Conservation (phyloP, 345 rosid genomes). For the Syzygium aromaticum region DNA sequence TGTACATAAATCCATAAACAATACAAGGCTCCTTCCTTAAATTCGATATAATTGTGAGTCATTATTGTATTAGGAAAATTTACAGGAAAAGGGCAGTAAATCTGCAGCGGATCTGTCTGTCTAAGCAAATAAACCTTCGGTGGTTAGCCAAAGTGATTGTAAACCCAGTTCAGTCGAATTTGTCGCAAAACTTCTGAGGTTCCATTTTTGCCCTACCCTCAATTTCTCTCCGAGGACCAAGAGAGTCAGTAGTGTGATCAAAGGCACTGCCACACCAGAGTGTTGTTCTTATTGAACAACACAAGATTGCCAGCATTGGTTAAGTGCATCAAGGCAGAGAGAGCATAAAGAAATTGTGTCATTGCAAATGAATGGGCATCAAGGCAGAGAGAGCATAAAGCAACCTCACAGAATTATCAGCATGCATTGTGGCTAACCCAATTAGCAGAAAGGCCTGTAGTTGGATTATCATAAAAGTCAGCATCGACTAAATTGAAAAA, state of each 20-base stretch:
- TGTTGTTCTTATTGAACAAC: not conserved
- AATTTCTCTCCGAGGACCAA: conserved; percentile 9
- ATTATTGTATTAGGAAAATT: not conserved
- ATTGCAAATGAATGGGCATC: not conserved
- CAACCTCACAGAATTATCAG: not conserved
- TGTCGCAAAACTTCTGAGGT: not conserved
- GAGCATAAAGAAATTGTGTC: not conserved
- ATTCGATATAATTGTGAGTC: not conserved
- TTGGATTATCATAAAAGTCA: not conserved
- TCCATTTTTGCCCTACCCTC: not conserved
- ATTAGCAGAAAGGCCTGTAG: not conserved
- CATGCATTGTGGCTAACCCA: not conserved
- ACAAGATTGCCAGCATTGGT: not conserved
- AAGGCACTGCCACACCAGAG: not conserved
- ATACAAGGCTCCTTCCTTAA: not conserved
- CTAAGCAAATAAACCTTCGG: conserved; percentile 1
- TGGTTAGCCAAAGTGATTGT: conserved; percentile 3
- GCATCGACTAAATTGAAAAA: not conserved
- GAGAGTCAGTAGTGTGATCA: not conserved
- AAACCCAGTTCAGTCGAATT: not conserved
- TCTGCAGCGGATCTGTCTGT: not conserved
- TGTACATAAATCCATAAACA: not conserved
- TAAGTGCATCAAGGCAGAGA: not conserved
- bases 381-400: not conserved
- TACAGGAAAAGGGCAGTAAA: not conserved